Percentiles rank a stretch among this genome's conserved stretches.
These are phyloP conservation scores for Pseudogymnoascus sp. DNA, from an alignment of 2,329 filamentous ascomycete genomes.

Conservation along the genomic window DNA sequence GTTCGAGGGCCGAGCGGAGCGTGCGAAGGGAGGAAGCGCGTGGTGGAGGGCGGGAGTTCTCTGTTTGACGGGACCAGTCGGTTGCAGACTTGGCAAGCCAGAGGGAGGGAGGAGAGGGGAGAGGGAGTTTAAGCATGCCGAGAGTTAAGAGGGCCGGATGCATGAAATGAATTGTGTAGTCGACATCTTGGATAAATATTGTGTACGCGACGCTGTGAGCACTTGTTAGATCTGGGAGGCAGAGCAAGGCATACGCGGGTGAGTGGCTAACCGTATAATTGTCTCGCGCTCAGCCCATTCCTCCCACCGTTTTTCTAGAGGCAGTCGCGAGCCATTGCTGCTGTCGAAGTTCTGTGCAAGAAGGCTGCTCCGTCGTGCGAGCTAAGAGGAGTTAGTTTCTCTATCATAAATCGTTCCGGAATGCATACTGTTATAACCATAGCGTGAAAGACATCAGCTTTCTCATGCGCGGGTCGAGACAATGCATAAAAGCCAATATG, in stretches of 20 bases:
- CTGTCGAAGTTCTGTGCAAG: constrained; percentile 16
- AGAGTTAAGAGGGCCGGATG: constrained; percentile 19
- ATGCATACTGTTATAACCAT: constrained; percentile 20
- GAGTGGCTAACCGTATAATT: constrained; percentile 17
- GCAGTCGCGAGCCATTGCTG: constrained; percentile 15
- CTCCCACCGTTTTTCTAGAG: constrained; percentile 18
- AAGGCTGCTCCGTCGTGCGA: constrained; percentile 19
- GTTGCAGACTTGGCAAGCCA: constrained; percentile 18
- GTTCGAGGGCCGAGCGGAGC: constrained; percentile 17
- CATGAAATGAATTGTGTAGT: constrained; percentile 21
- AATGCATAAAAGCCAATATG: constrained; percentile 21
- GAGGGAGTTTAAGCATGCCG: constrained; percentile 20
- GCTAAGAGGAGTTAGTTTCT: neutral
- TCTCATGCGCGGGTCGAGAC: constrained; percentile 19
- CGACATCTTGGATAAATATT: constrained; percentile 20
- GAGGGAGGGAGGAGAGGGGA: constrained; percentile 18
- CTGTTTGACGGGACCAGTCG: constrained; percentile 18
- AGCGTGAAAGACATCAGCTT: constrained; percentile 20
- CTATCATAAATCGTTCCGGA: neutral
- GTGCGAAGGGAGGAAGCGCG: constrained; percentile 11
- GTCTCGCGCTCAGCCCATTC: constrained; percentile 21
- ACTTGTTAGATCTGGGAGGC: neutral
- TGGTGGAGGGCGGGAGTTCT: neutral
- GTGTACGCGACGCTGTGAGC: constrained; percentile 19
- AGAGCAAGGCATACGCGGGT: neutral